Base-by-base conservation (phyloP, 192 early-diverging fungal genomes). In the Allomyces arbusculus region DNA sequence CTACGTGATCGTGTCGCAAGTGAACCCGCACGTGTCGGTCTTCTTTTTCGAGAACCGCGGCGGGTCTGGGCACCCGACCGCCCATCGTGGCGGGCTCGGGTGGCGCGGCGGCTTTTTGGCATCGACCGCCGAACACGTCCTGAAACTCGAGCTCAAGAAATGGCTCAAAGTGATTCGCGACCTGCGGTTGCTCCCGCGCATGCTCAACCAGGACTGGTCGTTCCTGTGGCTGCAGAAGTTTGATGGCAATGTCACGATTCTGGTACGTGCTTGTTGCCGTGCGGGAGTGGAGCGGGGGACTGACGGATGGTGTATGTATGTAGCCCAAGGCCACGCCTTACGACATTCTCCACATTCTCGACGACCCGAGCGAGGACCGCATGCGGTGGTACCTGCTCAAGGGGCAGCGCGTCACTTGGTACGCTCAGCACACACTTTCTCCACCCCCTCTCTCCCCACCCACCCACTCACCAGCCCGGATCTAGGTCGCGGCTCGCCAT, bases 71-170 rank as follows among this genome's bases (percentile, higher is more conserved):
- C 76, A 80, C 68, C 91, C 91, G 20, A 82, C 84, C 10, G 78
- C 81, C 16, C 84, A 87, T 69, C 71, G 84, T n/a, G 67, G 69
- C 45, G 88, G 89, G 26, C 77, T 79, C 55, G 85, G 85, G n/a
- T 92, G 90, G 72, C 81, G 91, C 20, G 94, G 94, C 50, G 91
- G 91, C n/a, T 93, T 91, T 72, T 28, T 94, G 20, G 79, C 84
- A 0, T 85, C 88, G 4, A 80, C 84, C 0, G 70, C 92, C 22
- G 88, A 88, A 67, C 90, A 91, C 65, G 77, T 84, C 64, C 74
- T 91, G 58, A 89, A 89, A 69, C 81, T 95, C 16, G 92, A 94
- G 45, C 73, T 95, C 20, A 85, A 80, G 45, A 93, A 95, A 70
- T 91, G 89, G 86, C 72, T 94, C 43, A 80, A 87, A 22, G 78